Base-by-base conservation (phyloP, 768 basidiomycete species). In the Russula foetens region DNA sequence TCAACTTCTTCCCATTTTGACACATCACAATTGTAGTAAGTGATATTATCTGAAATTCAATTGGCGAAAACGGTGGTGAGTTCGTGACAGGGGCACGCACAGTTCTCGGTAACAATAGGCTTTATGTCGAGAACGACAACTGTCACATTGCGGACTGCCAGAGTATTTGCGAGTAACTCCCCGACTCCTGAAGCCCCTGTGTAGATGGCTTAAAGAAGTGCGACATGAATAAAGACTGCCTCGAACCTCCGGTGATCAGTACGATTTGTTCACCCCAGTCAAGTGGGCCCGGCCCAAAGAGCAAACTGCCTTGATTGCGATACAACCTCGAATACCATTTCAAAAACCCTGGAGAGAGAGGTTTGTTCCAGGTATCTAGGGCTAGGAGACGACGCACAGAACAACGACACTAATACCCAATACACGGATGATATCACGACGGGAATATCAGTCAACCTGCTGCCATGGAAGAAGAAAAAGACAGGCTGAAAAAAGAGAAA, bases 181-280 rank as follows among this genome's bases (percentile, higher is more conserved):
- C 96, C 96, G 26, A 98, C 79, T 5, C 96, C 96, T 31, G 90
- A 92, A 7, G 93, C 78, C 24, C 94, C 92, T 94, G 63, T 29
- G 14, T 17, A 26, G 8, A 7, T 23, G 21, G 58, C 51, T 51
- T 14, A 21, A 60, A 26, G 21, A 35, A 56, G n/a, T 21, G 47
- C 31, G 19, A 26, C 6, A 43, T 19, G 43, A 15, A 46, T 4
- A 3, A 48, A 21, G 28, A n/a, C 35, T 17, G 28, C 6, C 21
- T 68, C 81, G 49, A 60, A 90, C 93, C 95, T 54, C 96, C 96
- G 7, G 96, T 98, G 58, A 98, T 78, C 41, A 98, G 77, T 5
- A 98, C 85, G 57, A 96, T 83, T 72, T 98, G 91, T 48, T 93
- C 84, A 47, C 81, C 81, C 96, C 95, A 98, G 66, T 93, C 84